Conservation (phyloP, 164 flowering plant species). For the Hamamelis virginiana region DNA sequence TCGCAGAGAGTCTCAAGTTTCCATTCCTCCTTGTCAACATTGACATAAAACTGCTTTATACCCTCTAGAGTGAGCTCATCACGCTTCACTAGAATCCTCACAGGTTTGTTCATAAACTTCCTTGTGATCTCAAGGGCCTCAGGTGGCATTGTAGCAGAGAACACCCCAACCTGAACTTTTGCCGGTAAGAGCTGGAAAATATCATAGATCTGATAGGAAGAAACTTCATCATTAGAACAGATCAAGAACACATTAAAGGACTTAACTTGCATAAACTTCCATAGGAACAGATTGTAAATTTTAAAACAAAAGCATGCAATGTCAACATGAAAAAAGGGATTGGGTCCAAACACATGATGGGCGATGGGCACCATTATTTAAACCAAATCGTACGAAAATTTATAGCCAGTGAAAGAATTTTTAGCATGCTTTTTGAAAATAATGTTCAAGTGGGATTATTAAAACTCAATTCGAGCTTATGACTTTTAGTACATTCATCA, state of each 20-base stretch:
- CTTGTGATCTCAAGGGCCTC: slow-evolving; percentile 70
- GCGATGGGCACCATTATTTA: no score
- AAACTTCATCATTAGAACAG: slow-evolving; percentile 5
- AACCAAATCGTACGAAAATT: no score
- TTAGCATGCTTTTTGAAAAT: no score
- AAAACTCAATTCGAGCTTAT: no score
- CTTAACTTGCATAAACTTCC: neutral
- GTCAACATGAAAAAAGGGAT: no score
- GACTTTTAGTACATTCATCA: no score
- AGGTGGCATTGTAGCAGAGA: slow-evolving; percentile 75
- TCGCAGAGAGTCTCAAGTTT: slow-evolving; percentile 56
- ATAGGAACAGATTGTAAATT: neutral
- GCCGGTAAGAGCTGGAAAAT: slow-evolving; percentile 63
- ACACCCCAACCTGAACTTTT: slow-evolving; percentile 65
- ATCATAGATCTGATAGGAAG: slow-evolving; percentile 50
- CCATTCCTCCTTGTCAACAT: slow-evolving; percentile 53
- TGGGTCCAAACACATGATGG: no score
- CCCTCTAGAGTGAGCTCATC: slow-evolving; percentile 70
- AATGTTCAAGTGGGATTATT: no score
- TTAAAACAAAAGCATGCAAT: no score
- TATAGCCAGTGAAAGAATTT: no score
- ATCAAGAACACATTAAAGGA: neutral
- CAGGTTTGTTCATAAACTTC: slow-evolving; percentile 75
- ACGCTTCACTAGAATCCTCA: slow-evolving; percentile 64
- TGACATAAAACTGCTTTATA: slow-evolving; percentile 54